phyloP scores from a whole-genome alignment of 2,329 filamentous ascomycete genomes.

The Diaporthe vexans region DNA sequence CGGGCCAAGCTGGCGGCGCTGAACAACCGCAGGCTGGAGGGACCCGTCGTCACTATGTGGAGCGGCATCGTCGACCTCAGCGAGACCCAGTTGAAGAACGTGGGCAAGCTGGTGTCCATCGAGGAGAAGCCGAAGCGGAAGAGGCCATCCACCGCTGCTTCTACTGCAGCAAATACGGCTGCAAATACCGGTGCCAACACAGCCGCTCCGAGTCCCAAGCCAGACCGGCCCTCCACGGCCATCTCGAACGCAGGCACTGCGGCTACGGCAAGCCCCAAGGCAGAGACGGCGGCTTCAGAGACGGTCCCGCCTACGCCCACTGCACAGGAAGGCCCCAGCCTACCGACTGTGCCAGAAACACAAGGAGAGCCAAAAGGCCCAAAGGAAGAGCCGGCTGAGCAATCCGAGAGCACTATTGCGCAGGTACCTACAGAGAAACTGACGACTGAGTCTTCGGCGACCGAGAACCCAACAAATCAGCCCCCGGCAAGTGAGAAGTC shows the following conservation, averaged over 20 bases:
- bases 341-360: slow-evolving; percentile 12
- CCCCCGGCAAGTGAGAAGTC: neutral
- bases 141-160: slow-evolving; percentile 55
- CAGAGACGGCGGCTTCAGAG: slow-evolving; percentile 39
- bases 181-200: slow-evolving; percentile 42
- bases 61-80: slow-evolving; percentile 90
- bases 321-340: slow-evolving; percentile 22
- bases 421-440: neutral
- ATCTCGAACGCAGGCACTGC: slow-evolving; percentile 26
- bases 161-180: slow-evolving; percentile 45
- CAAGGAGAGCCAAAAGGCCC: slow-evolving; percentile 38
- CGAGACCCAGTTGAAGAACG: slow-evolving; percentile 79
- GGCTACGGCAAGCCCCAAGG: slow-evolving; percentile 39
- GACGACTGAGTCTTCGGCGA: neutral
- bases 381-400: slow-evolving; percentile 33
- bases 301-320: slow-evolving; percentile 41
- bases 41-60: slow-evolving; percentile 92
- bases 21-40: slow-evolving; percentile 87
- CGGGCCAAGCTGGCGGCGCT: slow-evolving; percentile 87
- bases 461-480: neutral
- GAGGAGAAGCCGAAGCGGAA: slow-evolving; percentile 72
- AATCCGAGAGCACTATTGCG: neutral
- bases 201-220: slow-evolving; percentile 45
- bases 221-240: slow-evolving; percentile 46
- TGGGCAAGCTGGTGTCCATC: slow-evolving; percentile 75